These are phyloP conservation scores for Paecilomyces sp. DNA, from an alignment of 2,329 filamentous ascomycete genomes.

Conservation along the genomic window DNA sequence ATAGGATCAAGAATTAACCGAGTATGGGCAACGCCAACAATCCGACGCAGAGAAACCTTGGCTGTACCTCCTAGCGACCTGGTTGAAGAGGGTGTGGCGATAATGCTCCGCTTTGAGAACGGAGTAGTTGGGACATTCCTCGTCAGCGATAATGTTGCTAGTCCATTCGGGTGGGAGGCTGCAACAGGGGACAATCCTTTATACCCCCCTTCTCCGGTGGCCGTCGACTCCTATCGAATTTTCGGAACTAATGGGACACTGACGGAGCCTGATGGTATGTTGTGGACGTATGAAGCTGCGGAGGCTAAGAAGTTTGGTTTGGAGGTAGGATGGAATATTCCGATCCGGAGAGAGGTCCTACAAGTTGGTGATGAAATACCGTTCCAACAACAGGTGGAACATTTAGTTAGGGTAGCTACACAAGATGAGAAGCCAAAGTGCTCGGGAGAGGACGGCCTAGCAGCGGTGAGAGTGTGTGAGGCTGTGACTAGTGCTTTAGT, in stretches of 20 bases:
- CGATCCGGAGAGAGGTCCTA: not conserved
- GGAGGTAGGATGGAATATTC: not conserved
- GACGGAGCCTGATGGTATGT: conserved; percentile 1
- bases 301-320: not conserved
- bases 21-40: not conserved
- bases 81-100: conserved; percentile 8
- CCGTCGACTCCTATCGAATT: conserved; percentile 6
- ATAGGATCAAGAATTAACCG: conserved; percentile 2
- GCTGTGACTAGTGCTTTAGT: not conserved
- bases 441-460: conserved; percentile 8
- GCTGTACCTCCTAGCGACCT: not conserved
- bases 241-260: conserved; percentile 4
- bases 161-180: conserved; percentile 8
- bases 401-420: conserved; percentile 4
- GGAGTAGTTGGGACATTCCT: conserved; percentile 8
- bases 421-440: conserved; percentile 2
- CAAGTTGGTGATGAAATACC: too few species aligned
- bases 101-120: conserved; percentile 7
- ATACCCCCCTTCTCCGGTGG: not conserved
- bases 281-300: conserved; percentile 3
- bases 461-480: conserved; percentile 7
- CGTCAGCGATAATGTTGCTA: conserved; percentile 6
- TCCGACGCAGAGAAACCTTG: not conserved
- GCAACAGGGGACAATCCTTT: conserved; percentile 7
- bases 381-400: not conserved